Conservation (phyloP, 768 basidiomycete species). For the Termitomyces sp. region DNA sequence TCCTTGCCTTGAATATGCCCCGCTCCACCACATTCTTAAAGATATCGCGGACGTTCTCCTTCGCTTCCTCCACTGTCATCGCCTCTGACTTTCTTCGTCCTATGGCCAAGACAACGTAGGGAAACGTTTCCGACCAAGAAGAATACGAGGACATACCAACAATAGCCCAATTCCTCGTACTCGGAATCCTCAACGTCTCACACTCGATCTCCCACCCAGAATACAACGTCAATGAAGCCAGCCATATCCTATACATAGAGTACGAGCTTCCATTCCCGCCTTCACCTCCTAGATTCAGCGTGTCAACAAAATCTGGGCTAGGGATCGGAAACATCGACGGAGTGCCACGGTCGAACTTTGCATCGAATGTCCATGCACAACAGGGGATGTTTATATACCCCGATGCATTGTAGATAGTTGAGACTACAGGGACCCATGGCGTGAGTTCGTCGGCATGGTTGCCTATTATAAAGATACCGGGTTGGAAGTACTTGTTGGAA, state of each 20-base stretch:
- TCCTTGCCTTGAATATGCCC: slow-evolving; percentile 68
- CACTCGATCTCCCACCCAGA: slow-evolving; percentile 88
- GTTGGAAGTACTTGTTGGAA: slow-evolving; percentile 24
- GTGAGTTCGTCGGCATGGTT: slow-evolving; percentile 97
- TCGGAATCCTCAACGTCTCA: slow-evolving; percentile 85
- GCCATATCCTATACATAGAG: slow-evolving; percentile 81
- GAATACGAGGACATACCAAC: slow-evolving; percentile 51
- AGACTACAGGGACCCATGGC: slow-evolving; percentile 87
- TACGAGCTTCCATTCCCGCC: slow-evolving; percentile 66
- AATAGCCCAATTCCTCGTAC: slow-evolving; percentile 90
- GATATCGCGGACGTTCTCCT: slow-evolving; percentile 45
- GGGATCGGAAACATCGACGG: slow-evolving; percentile 25
- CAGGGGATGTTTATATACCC: slow-evolving; percentile 87
- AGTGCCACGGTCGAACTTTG: slow-evolving; percentile 50
- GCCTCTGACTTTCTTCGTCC: slow-evolving; percentile 24
- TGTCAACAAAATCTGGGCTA: slow-evolving; percentile 20
- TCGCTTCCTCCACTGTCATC: slow-evolving; percentile 21
- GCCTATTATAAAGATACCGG: slow-evolving; percentile 74
- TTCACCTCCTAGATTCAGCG: slow-evolving; percentile 57
- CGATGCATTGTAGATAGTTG: slow-evolving; percentile 52
- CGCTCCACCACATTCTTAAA: slow-evolving; percentile 50
- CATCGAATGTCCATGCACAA: slow-evolving; percentile 81
- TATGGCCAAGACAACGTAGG: background rate
- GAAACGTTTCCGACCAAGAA: background rate
- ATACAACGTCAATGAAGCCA: slow-evolving; percentile 63